Base-by-base conservation (phyloP, 2,329 filamentous ascomycete species). In the Colletotrichum godetiae region DNA sequence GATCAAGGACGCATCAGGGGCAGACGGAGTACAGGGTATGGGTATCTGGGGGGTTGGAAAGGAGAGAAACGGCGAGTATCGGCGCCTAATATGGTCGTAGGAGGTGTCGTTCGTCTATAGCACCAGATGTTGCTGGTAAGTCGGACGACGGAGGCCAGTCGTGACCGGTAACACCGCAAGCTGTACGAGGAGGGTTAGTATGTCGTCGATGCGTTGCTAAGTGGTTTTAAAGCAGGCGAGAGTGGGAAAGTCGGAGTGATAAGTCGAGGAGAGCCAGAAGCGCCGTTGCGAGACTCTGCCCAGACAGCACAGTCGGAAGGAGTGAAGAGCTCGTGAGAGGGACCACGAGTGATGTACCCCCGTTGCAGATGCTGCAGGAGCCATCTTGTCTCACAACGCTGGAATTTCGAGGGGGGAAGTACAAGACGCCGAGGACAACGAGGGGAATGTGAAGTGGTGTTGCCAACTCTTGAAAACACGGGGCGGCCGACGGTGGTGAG, bases 1-100 rank as follows among this genome's bases (percentile, higher is more conserved):
- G 78, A 84, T 88, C 85, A 88, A 84, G 82, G 79, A 88, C 85
- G 84, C 88, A 90, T 90, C 76, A 77, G 83, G 79, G 75, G 69
- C 68, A 71, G 59, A 67, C 59, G 42, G 35, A 56, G 53, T 59
- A 66, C 65, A 72, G 62, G 72, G 62, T 72, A 71, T 71, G 72
- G 60, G 67, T 74, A 71, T 75, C 72, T 60, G 73, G 70, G 67
- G 74, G 64, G 58, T 52, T 60, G 56, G 58, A 46, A 71, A 75
- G 46, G 67, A 62, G 72, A 37, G 37, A 33, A 70, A 73, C 27
- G 68, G 73, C 68, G 29, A 60, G 55, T 29, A 22, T 46, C 56
- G 72, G 60, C 60, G 74, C 71, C 68, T 71, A 55, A 74, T 59
- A 59, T 67, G 64, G 67, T 72, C 67, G 61, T 60, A 53, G 66